phyloP scores from a whole-genome alignment of 1,284 basidiomycete species.

The Cutaneotrichosporon arboriforme region DNA sequence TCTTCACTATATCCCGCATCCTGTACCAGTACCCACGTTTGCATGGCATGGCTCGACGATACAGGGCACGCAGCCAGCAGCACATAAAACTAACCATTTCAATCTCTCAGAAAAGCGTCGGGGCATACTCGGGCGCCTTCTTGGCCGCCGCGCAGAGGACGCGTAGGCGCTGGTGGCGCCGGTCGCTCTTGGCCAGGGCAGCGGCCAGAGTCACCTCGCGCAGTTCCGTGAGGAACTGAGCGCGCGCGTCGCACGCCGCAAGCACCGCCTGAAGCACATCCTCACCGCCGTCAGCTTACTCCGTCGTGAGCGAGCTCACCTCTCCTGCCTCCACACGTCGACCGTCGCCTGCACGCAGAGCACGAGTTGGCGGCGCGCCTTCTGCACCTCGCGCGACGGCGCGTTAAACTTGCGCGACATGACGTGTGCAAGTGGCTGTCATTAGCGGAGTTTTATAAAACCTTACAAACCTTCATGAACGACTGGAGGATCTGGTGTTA shows the following conservation, averaged over 20 bases:
- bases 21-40: background rate
- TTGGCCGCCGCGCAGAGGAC: background rate
- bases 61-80: background rate
- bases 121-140: background rate
- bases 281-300: background rate
- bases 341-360: background rate
- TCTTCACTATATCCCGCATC: background rate
- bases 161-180: background rate
- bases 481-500: constrained; percentile 29
- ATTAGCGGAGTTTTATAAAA: background rate
- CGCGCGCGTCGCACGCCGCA: background rate
- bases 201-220: background rate
- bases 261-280: background rate
- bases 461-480: background rate
- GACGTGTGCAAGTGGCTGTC: background rate
- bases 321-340: background rate
- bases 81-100: background rate
- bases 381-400: background rate
- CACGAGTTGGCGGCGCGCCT: background rate
- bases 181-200: background rate
- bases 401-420: background rate
- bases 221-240: background rate
- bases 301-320: background rate
- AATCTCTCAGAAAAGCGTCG: background rate
- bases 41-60: background rate